Evolutionary conservation across 169 alveolate species (phyloP), one percentile per base, ranked within the genome.

Genomic region (Plasmodium relictum): DNA sequence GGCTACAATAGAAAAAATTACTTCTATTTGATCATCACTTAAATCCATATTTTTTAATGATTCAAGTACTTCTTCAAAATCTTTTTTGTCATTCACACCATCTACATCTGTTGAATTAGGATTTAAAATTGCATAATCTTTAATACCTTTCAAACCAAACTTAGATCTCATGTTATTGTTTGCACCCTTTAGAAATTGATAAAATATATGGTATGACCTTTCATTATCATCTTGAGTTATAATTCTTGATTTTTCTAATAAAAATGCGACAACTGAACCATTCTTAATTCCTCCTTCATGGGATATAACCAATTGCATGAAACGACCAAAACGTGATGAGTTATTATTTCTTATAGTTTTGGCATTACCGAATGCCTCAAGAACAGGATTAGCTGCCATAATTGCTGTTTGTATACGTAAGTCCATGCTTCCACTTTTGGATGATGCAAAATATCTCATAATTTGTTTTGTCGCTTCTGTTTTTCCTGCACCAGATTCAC

Each of bases 401-500:
- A 98, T 96, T 88, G 98, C 98, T 63, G 95, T 94, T 68, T 94
- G 97, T 18, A 97, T 93, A 42, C 89, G 74, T 50, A 86, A 65
- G 56, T 91, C 94, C 69, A 92, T 92, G 62, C 93, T 92, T 74
- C 95, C 93, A 88, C 90, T 83, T 70, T 95, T 91, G 52, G 94
- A 91, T 24, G 93, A 83, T 12, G 99, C 98, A 70, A 98, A 94
- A 94, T 94, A 97, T 73, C 95, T 93, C 99, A 98, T 97, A 78
- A 98, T 95, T 76, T 95, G 96, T 90, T 97, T 98, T 9, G 99
- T 98, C 59, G 99, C 98, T 94, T 98, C 99, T 3, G 99, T 99
- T 93, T 99, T 99, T 10, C 99, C 99, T 31, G 99, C 99, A 20
- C 99, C 99, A 8, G 99, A 96, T 89, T 99, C 99, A 12, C 99